Evolutionary conservation across 805 yeast genomes (phyloP), one percentile per base, ranked within the genome.

Genomic region (Metschnikowia bowlesiae): DNA sequence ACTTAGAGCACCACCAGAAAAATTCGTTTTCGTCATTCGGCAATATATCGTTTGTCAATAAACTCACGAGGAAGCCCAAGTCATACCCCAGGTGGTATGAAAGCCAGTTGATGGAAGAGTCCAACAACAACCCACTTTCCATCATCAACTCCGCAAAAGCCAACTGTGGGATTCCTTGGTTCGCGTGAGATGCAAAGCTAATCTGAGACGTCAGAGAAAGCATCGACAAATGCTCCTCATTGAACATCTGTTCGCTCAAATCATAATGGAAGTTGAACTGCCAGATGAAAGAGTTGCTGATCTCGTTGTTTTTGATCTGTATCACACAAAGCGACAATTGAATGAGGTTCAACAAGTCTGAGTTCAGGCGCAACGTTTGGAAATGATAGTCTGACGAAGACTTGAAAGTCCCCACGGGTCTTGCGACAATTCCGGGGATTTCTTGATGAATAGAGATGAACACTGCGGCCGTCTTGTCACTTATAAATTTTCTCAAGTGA

Each of bases 61-160:
- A 74, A 44, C 95, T 82, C 13, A 90, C 71, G 52, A 94, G 73
- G 66, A 91, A 91, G 1, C 98, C 99, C 64, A 91, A 80, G 66
- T 94, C 99, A 68, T 94, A 94, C 10, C 98, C 99, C 1, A 81
- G 84, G 66, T 94, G 97, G 70, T 86, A 94, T 53, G 96, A 85
- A 47, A 89, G 76, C 99, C 99, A 94, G 47, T 84, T 82, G 42
- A 89, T 80, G 34, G 79, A 70, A 30, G 77, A 75, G 58, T 88
- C 84, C 59, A 94, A 71, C 35, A 91, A 79, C 55, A 94, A 73
- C 0, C 99, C 99, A 44, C 96, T 86, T 51, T 88, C 89, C 52
- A 85, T 86, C 62, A 94, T 74, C 48, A 87, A 71, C 66, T 89
- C 96, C 11, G 96, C 89, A 72, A 94, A 91, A 51, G 82, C 84